Evolutionary conservation across 768 basidiomycete species (phyloP).

Genomic region (Hygrocybe coccinea): DNA sequence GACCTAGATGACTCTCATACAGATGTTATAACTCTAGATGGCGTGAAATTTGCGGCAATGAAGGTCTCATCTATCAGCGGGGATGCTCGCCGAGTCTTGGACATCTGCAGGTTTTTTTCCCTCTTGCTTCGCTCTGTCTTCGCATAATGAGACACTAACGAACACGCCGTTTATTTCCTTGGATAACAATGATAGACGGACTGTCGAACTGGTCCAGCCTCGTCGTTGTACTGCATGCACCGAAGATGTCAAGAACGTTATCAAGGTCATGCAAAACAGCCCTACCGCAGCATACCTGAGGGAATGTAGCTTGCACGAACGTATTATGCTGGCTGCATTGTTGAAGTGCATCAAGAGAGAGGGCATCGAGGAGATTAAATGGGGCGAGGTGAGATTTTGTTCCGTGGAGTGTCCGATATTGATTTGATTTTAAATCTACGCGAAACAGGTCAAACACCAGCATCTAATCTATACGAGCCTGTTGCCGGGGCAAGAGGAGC

Average conservation of each 20-base stretch:
- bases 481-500: conserved; percentile 55
- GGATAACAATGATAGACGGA: conserved; percentile 64
- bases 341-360: conserved; percentile 77
- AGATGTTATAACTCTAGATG: conserved; percentile 58
- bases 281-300: conserved; percentile 81
- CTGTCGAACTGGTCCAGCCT: conserved; percentile 71
- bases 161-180: not conserved
- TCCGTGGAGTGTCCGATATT: not conserved
- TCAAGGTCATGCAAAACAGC: conserved; percentile 84
- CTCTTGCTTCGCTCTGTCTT: not conserved
- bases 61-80: conserved; percentile 73
- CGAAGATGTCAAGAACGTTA: conserved; percentile 72
- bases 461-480: conserved; percentile 65
- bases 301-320: conserved; percentile 82
- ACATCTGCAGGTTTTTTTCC: conserved; percentile 72
- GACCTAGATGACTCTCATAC: conserved; percentile 46
- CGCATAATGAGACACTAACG: not conserved
- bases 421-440: conserved; percentile 1
- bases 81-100: conserved; percentile 88
- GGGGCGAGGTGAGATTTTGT: conserved; percentile 64
- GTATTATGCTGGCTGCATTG: conserved; percentile 79
- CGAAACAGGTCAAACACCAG: conserved; percentile 62
- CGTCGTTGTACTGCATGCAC: conserved; percentile 51
- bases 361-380: conserved; percentile 84
- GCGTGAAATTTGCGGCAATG: conserved; percentile 80